A percentile compares a stretch with the other conserved stretches of the same genome.
phyloP scores from a whole-genome alignment of 2,329 filamentous ascomycete genomes.

The Ophiostoma ips region DNA sequence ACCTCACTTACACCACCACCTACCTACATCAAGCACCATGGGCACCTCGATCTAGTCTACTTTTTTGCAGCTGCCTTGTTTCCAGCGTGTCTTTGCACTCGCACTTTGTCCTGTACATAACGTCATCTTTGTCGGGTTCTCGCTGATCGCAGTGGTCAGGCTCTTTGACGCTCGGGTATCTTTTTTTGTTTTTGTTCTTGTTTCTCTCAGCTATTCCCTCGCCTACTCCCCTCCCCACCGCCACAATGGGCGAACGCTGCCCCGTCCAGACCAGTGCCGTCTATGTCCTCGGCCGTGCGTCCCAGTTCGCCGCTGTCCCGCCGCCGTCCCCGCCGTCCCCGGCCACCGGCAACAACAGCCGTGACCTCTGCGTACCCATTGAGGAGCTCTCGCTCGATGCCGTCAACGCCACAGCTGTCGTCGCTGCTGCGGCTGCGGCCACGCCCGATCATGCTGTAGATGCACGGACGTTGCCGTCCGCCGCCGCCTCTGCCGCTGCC shows the following conservation, averaged over 20 bases:
- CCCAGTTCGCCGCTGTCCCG: constrained; percentile 22
- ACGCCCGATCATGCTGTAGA: no score
- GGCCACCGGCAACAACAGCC: constrained; percentile 21
- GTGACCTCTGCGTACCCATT: constrained; percentile 21
- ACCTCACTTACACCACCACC: neutral
- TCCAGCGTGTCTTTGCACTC: no score
- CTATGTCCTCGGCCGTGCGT: constrained; percentile 28
- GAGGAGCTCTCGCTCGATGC: constrained; percentile 25
- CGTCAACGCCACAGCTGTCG: constrained; percentile 11
- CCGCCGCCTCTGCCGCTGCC: neutral
- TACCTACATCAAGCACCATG: neutral
- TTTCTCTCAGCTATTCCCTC: neutral
- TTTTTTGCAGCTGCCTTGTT: neutral
- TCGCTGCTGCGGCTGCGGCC: neutral
- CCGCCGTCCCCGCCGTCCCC: constrained; percentile 39
- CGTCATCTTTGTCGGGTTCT: no score
- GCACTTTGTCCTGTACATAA: neutral
- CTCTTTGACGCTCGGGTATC: no score
- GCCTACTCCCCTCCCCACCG: neutral
- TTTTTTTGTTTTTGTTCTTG: no score
- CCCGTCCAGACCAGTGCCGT: constrained; percentile 38
- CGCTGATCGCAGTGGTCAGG: no score
- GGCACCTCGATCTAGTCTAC: neutral
- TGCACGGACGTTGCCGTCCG: no score
- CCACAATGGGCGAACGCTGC: constrained; percentile 9